Evolutionary conservation across 305 asterid species (phyloP), one percentile per base, ranked within the genome.

Genomic region (Coffea humblotiana): DNA sequence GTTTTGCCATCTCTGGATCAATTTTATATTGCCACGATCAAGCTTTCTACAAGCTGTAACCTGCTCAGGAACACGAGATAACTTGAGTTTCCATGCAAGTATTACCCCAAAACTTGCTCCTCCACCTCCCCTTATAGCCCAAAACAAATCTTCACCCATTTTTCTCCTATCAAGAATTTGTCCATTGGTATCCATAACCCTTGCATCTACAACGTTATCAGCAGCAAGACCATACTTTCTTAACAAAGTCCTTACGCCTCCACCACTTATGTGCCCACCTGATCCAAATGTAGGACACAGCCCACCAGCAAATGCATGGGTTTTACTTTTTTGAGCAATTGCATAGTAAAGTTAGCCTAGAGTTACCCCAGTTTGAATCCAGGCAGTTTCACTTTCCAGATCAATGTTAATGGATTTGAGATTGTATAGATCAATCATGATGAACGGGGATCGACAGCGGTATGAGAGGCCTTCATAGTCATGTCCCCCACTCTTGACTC

Each of bases 101-200:
- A 89, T 80, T 3, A 88, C 86, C 19, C 92, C 84, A 69, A 89
- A 88, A 43, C 90, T 88, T 13, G 91, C 78, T 25, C 89, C 89
- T 2, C 91, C 92, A 2, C 92, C 91, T 5, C 91, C 92, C 78
- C 85, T 60, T 25, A 87, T 52, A 6, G 90, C 90, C 92, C 90
- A 89, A 27, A 89, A 89, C 3, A 87, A 67, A 71, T 87, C 91
- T 67, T 85, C 79, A 0, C 90, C 91, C 92, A 89, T 89, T 0
- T 49, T 52, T 52, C 64, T 18, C 19, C 87, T 61, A 13, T 85
- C 87, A 7, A 80, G 86, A 32, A 88, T 85, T 47, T n/a, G 32
- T 1, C 88, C 88, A 8, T 83, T 75, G 1, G 37, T 85, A 8
- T 83, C 84, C 82, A 85, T 74, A 7, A 89, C 37, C 9, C 82